Evolutionary conservation across 176 grass and related monocot species (phyloP).

Genomic region (Triticum aestivum): DNA sequence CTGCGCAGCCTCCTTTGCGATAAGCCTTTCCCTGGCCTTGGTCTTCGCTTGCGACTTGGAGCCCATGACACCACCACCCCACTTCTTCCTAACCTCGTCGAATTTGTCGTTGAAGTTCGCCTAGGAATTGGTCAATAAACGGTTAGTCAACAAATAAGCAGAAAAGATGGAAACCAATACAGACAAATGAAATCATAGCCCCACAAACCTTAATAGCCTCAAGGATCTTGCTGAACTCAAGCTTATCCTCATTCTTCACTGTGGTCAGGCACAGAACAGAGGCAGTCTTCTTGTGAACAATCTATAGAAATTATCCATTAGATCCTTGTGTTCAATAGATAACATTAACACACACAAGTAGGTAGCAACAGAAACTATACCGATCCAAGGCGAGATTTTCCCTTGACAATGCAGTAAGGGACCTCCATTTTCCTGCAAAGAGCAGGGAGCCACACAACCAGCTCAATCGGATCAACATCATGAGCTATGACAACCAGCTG

Average conservation of each 20-base stretch:
- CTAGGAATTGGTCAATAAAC: not conserved
- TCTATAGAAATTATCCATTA: constrained; percentile 31
- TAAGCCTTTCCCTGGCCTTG: constrained; percentile 50
- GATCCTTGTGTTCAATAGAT: not conserved
- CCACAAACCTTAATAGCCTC: constrained; percentile 51
- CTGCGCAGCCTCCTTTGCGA: constrained; percentile 48
- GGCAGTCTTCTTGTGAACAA: constrained; percentile 55
- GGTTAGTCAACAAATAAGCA: not conserved
- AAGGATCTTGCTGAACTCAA: constrained; percentile 58
- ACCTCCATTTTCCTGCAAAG: constrained; percentile 74
- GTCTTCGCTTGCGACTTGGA: constrained; percentile 52
- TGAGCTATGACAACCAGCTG: constrained; percentile 59
- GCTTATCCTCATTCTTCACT: constrained; percentile 55
- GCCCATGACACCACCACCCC: constrained; percentile 51
- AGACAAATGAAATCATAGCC: not conserved
- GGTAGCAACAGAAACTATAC: not conserved
- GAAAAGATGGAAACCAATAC: not conserved
- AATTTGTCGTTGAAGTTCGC: constrained; percentile 55
- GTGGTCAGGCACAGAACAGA: constrained; percentile 53
- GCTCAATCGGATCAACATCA: constrained; percentile 73
- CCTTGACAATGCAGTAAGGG: constrained; percentile 69
- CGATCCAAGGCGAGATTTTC: constrained; percentile 65
- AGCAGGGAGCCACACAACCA: constrained; percentile 63
- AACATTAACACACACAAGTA: not conserved
- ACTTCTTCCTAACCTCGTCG: constrained; percentile 56